These are phyloP conservation scores for Corylus heterophylla DNA, from an alignment of 306 rosid genomes.

Conservation along the genomic window DNA sequence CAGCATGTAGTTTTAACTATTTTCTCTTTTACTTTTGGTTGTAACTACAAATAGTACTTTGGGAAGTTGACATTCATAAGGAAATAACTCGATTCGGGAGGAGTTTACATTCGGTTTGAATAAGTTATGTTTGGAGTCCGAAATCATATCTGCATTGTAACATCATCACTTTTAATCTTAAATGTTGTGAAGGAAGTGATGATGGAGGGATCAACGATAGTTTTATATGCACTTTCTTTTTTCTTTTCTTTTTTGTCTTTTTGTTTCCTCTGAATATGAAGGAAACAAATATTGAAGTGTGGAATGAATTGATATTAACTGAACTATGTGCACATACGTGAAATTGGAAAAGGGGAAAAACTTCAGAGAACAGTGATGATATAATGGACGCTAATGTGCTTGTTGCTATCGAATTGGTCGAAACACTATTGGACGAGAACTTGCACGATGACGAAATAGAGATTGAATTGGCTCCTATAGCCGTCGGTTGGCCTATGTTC, in stretches of 20 bases:
- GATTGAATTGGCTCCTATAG: conserved; percentile 85
- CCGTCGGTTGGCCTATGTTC: conserved; percentile 96
- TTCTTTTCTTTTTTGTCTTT: background rate
- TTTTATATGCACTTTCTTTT: background rate
- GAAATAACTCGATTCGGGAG: background rate
- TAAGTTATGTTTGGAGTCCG: background rate
- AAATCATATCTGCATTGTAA: background rate
- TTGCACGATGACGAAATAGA: conserved; percentile 79
- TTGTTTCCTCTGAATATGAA: background rate
- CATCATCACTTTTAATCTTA: background rate
- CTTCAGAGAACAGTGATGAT: conserved; percentile 1
- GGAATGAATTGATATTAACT: conserved; percentile 1
- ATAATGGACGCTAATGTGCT: conserved; percentile 22
- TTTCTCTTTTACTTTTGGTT: background rate
- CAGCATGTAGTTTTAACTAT: background rate
- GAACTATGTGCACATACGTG: background rate
- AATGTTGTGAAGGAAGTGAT: background rate
- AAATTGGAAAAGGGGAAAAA: background rate
- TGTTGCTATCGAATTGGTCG: conserved; percentile 74
- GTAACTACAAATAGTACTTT: background rate
- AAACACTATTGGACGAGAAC: conserved; percentile 72
- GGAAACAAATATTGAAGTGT: background rate
- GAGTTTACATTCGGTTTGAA: background rate
- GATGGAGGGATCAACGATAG: background rate
- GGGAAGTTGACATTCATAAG: background rate